These are phyloP conservation scores for Bremia lactucae DNA, from an alignment of 352 stramenopile species.

Conservation along the genomic window DNA sequence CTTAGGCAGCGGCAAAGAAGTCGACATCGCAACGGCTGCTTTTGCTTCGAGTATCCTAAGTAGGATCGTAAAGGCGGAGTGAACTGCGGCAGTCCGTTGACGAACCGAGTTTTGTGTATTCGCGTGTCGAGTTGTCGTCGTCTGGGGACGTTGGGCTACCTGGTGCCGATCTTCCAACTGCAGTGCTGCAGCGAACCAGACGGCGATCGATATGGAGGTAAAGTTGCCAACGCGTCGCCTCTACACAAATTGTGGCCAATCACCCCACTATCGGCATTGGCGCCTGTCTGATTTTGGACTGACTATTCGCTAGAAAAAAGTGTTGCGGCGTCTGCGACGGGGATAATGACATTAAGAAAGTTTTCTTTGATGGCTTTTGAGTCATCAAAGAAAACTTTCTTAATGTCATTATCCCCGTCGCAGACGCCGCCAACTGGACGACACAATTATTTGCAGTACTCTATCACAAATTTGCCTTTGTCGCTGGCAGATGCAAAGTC, in stretches of 20 bases:
- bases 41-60: background rate
- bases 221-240: conserved; percentile 8
- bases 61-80: conserved; percentile 12
- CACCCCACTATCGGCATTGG: background rate
- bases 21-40: conserved; percentile 24
- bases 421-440: no score
- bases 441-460: no score
- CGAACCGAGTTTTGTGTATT: conserved; percentile 10
- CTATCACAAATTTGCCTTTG: no score
- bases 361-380: no score
- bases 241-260: conserved; percentile 11
- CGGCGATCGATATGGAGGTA: conserved; percentile 2
- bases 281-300: conserved; percentile 12
- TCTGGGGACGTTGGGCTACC: conserved; percentile 10
- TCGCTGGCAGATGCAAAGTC: no score
- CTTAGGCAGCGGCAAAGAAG: conserved; percentile 55
- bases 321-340: no score
- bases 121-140: conserved; percentile 17
- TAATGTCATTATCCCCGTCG: no score
- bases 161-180: conserved; percentile 15
- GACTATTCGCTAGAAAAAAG: conserved; percentile 13
- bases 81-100: conserved; percentile 4
- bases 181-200: conserved; percentile 6
- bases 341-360: no score
- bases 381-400: no score